Evolutionary conservation across 2,329 filamentous ascomycete genomes (phyloP).

Genomic region (Trichoderma citrinoviride): DNA sequence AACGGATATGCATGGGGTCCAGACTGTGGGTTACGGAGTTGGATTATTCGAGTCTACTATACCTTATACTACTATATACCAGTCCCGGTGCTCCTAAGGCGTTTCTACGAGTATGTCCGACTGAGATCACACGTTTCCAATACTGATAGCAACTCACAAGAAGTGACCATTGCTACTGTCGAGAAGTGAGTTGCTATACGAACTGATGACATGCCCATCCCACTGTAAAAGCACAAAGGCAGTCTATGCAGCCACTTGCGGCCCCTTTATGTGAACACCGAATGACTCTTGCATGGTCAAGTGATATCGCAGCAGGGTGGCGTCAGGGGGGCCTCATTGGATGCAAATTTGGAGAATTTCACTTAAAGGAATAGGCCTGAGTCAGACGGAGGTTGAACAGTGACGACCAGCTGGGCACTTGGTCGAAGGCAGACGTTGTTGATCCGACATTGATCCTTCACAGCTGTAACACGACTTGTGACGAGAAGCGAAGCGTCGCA

Average conservation of each 20-base stretch:
- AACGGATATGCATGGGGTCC: slow-evolving; percentile 28
- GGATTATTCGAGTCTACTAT: slow-evolving; percentile 4
- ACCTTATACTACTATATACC: background rate
- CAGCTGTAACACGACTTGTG: background rate
- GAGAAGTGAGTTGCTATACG: background rate
- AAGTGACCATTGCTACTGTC: too few species aligned
- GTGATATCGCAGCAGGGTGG: background rate
- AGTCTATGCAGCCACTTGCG: background rate
- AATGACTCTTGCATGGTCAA: background rate
- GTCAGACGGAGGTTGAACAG: too few species aligned
- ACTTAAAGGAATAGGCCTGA: too few species aligned
- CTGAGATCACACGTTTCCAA: background rate
- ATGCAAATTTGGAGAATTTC: background rate
- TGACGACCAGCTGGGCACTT: too few species aligned
- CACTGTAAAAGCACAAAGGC: background rate
- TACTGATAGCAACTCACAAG: too few species aligned
- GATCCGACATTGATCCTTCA: background rate
- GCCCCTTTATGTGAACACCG: background rate
- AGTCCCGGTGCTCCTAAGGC: too few species aligned
- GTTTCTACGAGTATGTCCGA: background rate
- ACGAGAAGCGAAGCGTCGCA: background rate
- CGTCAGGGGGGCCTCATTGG: background rate
- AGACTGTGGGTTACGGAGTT: slow-evolving; percentile 18
- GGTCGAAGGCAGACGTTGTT: too few species aligned
- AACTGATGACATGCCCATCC: background rate